Base-by-base conservation (phyloP, 805 yeast genomes). In the Sugiyamaella boreocaroliniensis region DNA sequence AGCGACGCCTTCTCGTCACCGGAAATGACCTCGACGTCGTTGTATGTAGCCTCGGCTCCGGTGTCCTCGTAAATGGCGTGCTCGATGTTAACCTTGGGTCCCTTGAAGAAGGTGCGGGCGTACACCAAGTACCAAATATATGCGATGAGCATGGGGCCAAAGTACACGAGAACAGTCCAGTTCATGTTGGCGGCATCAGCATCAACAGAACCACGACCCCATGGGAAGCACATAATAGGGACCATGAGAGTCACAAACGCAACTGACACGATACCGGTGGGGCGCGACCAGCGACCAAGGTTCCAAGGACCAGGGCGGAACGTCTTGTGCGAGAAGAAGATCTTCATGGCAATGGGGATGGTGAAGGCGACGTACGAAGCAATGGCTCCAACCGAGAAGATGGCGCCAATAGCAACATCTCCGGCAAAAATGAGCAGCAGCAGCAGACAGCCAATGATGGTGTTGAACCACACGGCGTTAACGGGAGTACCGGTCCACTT, bases 341-440 rank as follows among this genome's bases (percentile, higher is more conserved):
- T 76, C 62, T 81, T 78, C 53, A 83, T 73, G 8, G 79, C 61
- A 16, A 82, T 79, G 11, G 89, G 89, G 59, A 80, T 70, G n/a
- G 79, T 74, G 68, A 83, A 83, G 2, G 88, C 82, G 53, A 83
- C 75, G 61, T 82, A 82, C 0, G 85, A 79, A 12, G 85, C 78
- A 61, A 83, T 82, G 45, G 86, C 87, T 32, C 86, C 86, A 47
- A 83, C 85, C 1, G 86, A 81, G 69, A 83, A 83, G 55, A 82
- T 81, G 43, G 89, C 89, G 29, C 77, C 82, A 58, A 83, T 80
- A 47, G 88, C 85, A 18, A 76, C 73, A 54, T 79, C 81, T 41
- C 85, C 85, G 34, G 83, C 83, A 66, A 83, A 80, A 64, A 82
- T 75, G 55, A 81, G 73, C 52, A 79, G 72, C 56, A 81, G 69